Evolutionary conservation across 2,329 filamentous ascomycete genomes (phyloP).

Genomic region (Rasamsonia emersonii): DNA sequence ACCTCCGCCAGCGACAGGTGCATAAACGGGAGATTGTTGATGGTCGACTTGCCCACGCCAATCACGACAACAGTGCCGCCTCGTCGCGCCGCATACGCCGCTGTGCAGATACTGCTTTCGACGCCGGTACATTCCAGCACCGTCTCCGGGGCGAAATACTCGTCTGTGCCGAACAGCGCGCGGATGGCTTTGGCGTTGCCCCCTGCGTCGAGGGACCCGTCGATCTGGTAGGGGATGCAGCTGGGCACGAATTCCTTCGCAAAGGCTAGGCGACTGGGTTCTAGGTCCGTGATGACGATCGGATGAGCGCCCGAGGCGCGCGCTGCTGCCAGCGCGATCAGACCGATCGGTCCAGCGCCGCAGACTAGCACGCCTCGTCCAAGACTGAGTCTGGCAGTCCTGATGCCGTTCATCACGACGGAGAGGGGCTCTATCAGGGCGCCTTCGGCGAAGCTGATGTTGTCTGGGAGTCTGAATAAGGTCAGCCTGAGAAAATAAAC

Average conservation of each 20-base stretch:
- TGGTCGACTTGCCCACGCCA: constrained; percentile 52
- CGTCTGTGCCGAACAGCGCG: constrained; percentile 44
- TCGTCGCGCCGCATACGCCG: constrained; percentile 47
- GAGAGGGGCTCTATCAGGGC: constrained; percentile 58
- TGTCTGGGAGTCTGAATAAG: constrained; percentile 41
- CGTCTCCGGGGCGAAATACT: constrained; percentile 50
- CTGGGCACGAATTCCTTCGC: constrained; percentile 50
- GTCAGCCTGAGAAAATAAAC: constrained; percentile 6
- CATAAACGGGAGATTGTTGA: constrained; percentile 62
- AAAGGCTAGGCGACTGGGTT: constrained; percentile 48
- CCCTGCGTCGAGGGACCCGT: constrained; percentile 36
- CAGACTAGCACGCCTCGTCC: constrained; percentile 50
- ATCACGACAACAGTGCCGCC: constrained; percentile 57
- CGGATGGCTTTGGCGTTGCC: constrained; percentile 47
- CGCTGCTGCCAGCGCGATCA: constrained; percentile 50
- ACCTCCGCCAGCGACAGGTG: constrained; percentile 53
- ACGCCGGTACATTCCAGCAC: constrained; percentile 60
- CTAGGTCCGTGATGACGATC: constrained; percentile 56
- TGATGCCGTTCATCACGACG: constrained; percentile 55
- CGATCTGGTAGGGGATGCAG: constrained; percentile 47
- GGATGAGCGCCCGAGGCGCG: constrained; percentile 56
- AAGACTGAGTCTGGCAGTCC: constrained; percentile 44
- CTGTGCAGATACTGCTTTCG: constrained; percentile 54
- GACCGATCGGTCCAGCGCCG: constrained; percentile 56
- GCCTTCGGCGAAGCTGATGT: constrained; percentile 49